Percentiles rank a stretch among this genome's conserved stretches.
Conservation (phyloP, 164 flowering plant genomes). For the Liriodendron chinense region DNA sequence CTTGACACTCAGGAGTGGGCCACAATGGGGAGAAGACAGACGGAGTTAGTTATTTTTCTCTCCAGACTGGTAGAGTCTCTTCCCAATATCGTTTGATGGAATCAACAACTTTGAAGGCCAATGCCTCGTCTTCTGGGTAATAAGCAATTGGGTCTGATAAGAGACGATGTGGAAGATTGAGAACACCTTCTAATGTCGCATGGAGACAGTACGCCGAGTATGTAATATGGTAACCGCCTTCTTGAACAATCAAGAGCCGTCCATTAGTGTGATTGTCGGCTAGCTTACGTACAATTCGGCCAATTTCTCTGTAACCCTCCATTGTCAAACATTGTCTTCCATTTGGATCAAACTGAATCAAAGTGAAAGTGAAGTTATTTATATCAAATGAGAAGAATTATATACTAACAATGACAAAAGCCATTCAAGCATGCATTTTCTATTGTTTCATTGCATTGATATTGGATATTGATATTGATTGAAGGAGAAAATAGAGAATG, state of each 20-base stretch:
- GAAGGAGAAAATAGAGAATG: neutral
- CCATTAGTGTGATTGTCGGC: constrained; percentile 62
- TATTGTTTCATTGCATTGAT: neutral
- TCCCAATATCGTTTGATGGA: constrained; percentile 47
- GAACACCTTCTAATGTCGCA: constrained; percentile 88
- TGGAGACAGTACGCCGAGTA: constrained; percentile 93
- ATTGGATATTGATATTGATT: neutral
- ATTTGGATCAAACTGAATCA: constrained; percentile 88
- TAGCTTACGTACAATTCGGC: constrained; percentile 41
- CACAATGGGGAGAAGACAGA: neutral
- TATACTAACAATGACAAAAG: neutral
- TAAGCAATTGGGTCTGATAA: constrained; percentile 71
- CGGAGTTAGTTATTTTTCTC: constrained; percentile 6
- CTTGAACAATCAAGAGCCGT: constrained; percentile 76
- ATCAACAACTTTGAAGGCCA: constrained; percentile 45
- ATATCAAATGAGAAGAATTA: neutral
- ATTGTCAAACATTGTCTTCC: constrained; percentile 95
- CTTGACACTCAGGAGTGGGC: too few relatives aligned
- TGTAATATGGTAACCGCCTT: constrained; percentile 97
- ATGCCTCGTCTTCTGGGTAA: constrained; percentile 78
- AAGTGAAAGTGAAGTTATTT: neutral
- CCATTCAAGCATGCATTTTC: neutral
- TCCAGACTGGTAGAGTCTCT: constrained; percentile 37
- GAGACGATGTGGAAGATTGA: constrained; percentile 54
- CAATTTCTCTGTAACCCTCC: constrained; percentile 80